phyloP scores from a whole-genome alignment of 1,284 basidiomycete genomes.

The Porogramme epimiltina region DNA sequence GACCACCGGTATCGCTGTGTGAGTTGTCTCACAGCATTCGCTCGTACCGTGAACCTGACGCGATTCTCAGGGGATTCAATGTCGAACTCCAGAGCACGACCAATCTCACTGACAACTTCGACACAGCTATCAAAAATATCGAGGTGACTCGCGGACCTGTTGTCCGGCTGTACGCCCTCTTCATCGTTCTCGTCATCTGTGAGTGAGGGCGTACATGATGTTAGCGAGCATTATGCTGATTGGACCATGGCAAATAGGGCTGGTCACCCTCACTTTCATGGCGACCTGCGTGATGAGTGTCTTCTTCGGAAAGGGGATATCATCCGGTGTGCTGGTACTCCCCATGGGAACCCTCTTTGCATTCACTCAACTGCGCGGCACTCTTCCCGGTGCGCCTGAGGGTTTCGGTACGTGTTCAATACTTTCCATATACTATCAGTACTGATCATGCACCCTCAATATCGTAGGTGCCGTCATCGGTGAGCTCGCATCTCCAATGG shows the following conservation, averaged over 20 bases:
- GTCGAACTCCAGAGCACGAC: constrained; percentile 15
- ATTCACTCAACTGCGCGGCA: constrained; percentile 26
- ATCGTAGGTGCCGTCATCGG: constrained; percentile 21
- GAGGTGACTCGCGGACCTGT: constrained; percentile 24
- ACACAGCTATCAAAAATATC: constrained; percentile 20
- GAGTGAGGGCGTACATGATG: too few species aligned
- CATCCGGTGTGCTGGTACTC: constrained; percentile 22
- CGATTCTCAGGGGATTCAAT: constrained; percentile 22
- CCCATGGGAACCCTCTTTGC: constrained; percentile 27
- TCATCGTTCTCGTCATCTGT: constrained; percentile 28
- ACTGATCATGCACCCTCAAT: not conserved
- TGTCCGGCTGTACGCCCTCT: constrained; percentile 24
- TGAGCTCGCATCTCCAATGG: not conserved
- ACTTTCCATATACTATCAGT: not conserved
- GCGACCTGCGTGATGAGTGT: constrained; percentile 23
- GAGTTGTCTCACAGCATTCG: not conserved
- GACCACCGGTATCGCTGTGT: constrained; percentile 23
- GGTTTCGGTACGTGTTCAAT: constrained; percentile 22
- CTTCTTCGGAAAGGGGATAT: constrained; percentile 24
- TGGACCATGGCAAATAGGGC: too few species aligned
- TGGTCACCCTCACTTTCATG: constrained; percentile 26
- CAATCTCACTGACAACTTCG: constrained; percentile 11
- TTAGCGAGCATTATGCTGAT: too few species aligned
- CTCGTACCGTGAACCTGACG: not conserved
- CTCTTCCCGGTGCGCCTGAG: constrained; percentile 24